Evolutionary conservation across 164 flowering plant genomes (phyloP).

Genomic region (Platanus orientalis): DNA sequence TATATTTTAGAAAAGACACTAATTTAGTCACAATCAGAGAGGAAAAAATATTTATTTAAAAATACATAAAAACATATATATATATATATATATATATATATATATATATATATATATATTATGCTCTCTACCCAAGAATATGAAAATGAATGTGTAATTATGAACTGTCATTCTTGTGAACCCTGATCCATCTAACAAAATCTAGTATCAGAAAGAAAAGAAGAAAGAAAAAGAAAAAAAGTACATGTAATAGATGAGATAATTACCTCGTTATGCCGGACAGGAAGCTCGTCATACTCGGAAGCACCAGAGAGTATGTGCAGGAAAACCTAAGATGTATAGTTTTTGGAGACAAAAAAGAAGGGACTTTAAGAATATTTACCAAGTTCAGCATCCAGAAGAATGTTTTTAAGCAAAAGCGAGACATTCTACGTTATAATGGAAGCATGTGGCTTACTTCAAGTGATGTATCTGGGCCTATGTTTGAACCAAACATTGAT

Average conservation of each 20-base stretch:
- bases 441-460: constrained; percentile 50
- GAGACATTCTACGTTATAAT: not conserved
- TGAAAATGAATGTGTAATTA: too few species aligned
- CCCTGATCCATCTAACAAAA: not conserved
- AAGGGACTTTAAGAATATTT: not conserved
- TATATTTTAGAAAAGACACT: too few species aligned
- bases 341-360: not conserved
- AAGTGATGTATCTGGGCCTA: constrained; percentile 81
- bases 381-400: not conserved
- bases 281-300: constrained; percentile 96
- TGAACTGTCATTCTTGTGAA: not conserved
- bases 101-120: too few species aligned
- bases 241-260: not conserved
- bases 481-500: constrained; percentile 95
- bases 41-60: too few species aligned
- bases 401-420: not conserved
- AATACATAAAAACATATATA: too few species aligned
- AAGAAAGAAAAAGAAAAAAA: not conserved
- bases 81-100: too few species aligned
- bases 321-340: constrained; percentile 56
- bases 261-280: constrained; percentile 96
- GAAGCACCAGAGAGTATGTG: constrained; percentile 88
- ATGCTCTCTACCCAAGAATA: too few species aligned
- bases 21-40: too few species aligned
- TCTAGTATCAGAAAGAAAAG: not conserved